A percentile compares a stretch with the other conserved stretches of the same genome.
These are phyloP conservation scores for Backusella morwellensis DNA, from an alignment of 192 early-diverging fungal species.

Conservation along the genomic window DNA sequence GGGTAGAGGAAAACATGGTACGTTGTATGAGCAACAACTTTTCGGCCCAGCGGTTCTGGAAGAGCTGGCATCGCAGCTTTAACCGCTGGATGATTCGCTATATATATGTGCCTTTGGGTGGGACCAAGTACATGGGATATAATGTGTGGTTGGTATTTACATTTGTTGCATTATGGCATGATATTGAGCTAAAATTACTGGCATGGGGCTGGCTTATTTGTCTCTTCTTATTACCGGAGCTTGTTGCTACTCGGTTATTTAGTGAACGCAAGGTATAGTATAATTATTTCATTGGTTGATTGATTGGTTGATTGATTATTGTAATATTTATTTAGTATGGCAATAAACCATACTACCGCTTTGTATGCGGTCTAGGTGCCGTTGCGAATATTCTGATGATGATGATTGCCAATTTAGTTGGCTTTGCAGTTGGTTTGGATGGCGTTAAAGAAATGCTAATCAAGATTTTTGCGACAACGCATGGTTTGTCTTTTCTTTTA, in stretches of 20 bases:
- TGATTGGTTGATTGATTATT: too few species aligned
- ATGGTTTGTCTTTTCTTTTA: conserved; percentile 51
- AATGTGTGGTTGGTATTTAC: conserved; percentile 91
- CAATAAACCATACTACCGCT: conserved; percentile 60
- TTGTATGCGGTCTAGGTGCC: conserved; percentile 80
- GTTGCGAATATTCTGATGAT: conserved; percentile 88
- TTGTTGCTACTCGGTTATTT: conserved; percentile 58
- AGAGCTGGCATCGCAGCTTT: conserved; percentile 93
- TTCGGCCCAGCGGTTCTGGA: conserved; percentile 92
- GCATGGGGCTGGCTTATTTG: conserved; percentile 93
- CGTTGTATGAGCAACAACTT: conserved; percentile 98
- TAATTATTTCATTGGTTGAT: not conserved
- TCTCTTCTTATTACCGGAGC: conserved; percentile 86
- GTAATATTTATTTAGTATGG: conserved; percentile 49
- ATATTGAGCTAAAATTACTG: conserved; percentile 78
- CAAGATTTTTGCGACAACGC: conserved; percentile 55
- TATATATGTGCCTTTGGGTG: conserved; percentile 93
- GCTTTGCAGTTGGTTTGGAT: conserved; percentile 88
- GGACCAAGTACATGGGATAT: conserved; percentile 60
- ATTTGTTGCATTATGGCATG: conserved; percentile 98
- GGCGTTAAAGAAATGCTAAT: conserved; percentile 74
- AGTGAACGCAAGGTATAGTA: conserved; percentile 42
- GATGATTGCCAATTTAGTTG: conserved; percentile 97
- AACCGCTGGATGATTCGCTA: conserved; percentile 90
- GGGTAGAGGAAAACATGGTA: conserved; percentile 92